Base-by-base conservation (phyloP, 805 yeast genomes). In the Starmerella powellii region DNA sequence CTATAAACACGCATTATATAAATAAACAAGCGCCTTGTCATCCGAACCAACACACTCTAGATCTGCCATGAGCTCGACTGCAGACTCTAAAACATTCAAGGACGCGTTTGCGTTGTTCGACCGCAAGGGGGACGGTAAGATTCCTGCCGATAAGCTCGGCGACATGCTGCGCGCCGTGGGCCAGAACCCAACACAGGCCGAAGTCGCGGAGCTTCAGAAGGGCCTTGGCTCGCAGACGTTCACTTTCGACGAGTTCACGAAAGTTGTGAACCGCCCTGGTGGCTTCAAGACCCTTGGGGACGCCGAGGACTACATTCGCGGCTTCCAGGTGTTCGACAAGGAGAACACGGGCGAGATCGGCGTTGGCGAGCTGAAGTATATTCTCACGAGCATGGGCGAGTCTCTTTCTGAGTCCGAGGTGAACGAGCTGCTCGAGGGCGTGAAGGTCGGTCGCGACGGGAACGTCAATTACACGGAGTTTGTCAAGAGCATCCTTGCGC, bases 51-150 rank as follows among this genome's bases (percentile, higher is more conserved):
- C n/a, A 8, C 12, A 13, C 13, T 16, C 4, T 8, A 11, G 4
- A 28, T 24, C 10, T 3, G 34, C 4, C 26, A 46, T 46, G 50
- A 44, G 47, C 37, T 35, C 48, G n/a, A 27, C 36, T 8, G 53
- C 44, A 34, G 63, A 62, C 47, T 56, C 63, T 34, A 70, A 71
- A 53, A 66, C 73, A 20, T 66, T 71, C 68, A 85, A 84, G 66
- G 96, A 91, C 71, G 95, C 96, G 19, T 91, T 91, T 64, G 91
- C 97, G 11, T 76, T 91, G 35, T 91, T 88, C 59, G 98, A 91
- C 67, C 87, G 86, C 65, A 84, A 87, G 59, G 97, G 95, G 23
- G 83, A 88, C 30, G 98, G 97, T 15, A 73, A 78, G 61, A 91
- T 91, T 42, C 76, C 95, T 13, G 70, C 73, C 47, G 82, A 80